These are phyloP conservation scores for Diaporthe sp. DNA, from an alignment of 2,329 filamentous ascomycete genomes.

Conservation along the genomic window DNA sequence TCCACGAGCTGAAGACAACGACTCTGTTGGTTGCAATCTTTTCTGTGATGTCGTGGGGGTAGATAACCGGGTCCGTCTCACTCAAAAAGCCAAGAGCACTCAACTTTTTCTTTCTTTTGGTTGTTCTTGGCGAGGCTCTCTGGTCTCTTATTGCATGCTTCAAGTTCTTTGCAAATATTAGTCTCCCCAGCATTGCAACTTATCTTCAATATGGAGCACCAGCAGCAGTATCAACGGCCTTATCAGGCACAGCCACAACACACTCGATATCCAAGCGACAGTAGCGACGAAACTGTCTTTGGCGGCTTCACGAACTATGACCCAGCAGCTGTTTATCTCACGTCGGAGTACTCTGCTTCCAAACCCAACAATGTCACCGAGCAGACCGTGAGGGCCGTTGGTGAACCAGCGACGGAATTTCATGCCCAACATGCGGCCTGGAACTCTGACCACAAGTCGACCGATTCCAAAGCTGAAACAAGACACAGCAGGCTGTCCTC, in stretches of 20 bases:
- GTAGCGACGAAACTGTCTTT: constrained; percentile 17
- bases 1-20: background rate
- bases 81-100: background rate
- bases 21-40: constrained; percentile 1
- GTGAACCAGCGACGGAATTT: background rate
- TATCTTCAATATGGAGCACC: background rate
- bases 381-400: background rate
- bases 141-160: background rate
- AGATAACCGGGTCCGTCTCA: background rate
- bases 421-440: background rate
- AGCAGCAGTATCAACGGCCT: background rate
- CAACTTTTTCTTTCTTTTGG: background rate
- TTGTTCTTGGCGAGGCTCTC: background rate
- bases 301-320: background rate
- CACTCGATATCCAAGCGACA: constrained; percentile 15
- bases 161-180: background rate
- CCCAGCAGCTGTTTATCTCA: constrained; percentile 5
- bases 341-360: background rate
- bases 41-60: background rate
- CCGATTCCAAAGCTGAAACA: background rate
- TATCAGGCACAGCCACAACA: constrained; percentile 3
- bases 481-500: constrained; percentile 7
- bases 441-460: background rate
- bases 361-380: background rate
- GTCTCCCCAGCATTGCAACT: background rate